Evolutionary conservation across 208 protist species (phyloP), one percentile per base, ranked within the genome.

Genomic region (Entamoeba moshkovskii): DNA sequence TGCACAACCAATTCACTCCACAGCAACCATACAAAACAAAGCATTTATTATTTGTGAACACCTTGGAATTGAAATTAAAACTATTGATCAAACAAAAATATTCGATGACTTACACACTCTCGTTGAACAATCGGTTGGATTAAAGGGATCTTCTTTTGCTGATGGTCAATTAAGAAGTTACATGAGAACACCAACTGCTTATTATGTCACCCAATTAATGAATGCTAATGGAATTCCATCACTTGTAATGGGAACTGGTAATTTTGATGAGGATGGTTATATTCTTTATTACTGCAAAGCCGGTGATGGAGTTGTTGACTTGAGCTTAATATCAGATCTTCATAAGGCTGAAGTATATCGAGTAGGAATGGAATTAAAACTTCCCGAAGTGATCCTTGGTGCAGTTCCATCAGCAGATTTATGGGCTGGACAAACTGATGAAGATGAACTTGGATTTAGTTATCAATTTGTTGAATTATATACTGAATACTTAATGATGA

Each of bases 401-500:
- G 98, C 98, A 1, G 94, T 97, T 33, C 97, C 98, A 11, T 98
- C 97, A 3, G 98, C 98, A 22, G 98, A 99, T 94, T 95, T 99
- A 25, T 99, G 98, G 98, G 96, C 97, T 46, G 97, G 96, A n/a
- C 98, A 99, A 95, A 98, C 98, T 29, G 98, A 99, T 94, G 98
- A 99, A 94, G 97, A 98, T 22, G 98, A 99, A 95, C 96, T 99
- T 33, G 98, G 98, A 1, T 98, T 98, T 93, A 96, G 97, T 0
- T 99, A 99, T 95, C 98, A 98, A 94, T 98, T 98, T 96, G 97
- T 99, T 18, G 98, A 99, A 96, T 96, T 98, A 38, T 98, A 97
- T 94, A 98, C 98, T 15, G 46, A 48, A 48, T 48, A 48, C 11
- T 48, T 48, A 48, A 48, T 48, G 46, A 48, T 48, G 46, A 48